These are phyloP conservation scores for Lathyrus aphaca DNA, from an alignment of 306 rosid species.

Conservation along the genomic window DNA sequence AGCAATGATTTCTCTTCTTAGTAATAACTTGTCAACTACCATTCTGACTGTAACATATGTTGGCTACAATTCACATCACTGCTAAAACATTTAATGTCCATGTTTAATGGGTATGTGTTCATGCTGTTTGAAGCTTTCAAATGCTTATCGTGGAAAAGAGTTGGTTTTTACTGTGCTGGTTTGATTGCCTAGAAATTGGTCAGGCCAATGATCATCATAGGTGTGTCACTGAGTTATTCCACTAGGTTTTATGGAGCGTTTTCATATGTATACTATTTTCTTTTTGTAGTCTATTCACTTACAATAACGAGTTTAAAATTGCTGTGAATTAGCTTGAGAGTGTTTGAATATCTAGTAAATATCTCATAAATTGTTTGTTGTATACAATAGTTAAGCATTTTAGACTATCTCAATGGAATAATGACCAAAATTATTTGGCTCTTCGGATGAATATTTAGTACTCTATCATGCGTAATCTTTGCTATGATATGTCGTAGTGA, in stretches of 20 bases:
- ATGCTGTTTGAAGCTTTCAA: background rate
- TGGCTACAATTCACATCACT: background rate
- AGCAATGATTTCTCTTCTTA: background rate
- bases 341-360: background rate
- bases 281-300: background rate
- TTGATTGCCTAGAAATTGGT: background rate
- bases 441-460: background rate
- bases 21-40: background rate
- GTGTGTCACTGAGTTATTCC: background rate
- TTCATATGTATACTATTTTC: background rate
- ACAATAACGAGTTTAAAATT: background rate
- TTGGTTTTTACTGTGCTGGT: background rate
- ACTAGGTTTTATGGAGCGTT: background rate
- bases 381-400: background rate
- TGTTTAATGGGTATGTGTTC: background rate
- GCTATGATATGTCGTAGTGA: background rate
- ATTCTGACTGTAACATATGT: background rate
- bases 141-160: background rate
- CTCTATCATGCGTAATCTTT: slow-evolving; percentile 14
- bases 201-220: background rate
- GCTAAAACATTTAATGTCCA: background rate
- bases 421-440: background rate
- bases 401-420: background rate
- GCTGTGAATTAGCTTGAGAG: background rate
- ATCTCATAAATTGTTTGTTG: background rate